Evolutionary conservation across 1,284 basidiomycete species (phyloP), one percentile per base, ranked within the genome.

Genomic region (Cryptococcus jaspeensis): DNA sequence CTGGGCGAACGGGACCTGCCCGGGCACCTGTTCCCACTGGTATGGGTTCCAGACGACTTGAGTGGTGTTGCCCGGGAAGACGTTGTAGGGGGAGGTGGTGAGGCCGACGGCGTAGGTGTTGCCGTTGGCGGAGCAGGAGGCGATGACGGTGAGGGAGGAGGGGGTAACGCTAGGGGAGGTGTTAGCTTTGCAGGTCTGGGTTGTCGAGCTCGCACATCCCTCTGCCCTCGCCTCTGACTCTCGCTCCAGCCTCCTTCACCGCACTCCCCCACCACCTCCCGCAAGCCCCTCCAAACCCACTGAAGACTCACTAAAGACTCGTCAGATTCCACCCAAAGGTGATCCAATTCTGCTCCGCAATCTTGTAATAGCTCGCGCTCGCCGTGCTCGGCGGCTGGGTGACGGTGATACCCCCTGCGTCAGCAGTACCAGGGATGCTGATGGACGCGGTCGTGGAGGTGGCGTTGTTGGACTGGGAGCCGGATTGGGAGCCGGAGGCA

Each of bases 301-400:
- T 32, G 36, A n/a, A 28, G 44, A 73, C 77, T 64, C 56, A 76
- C 77, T 85, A 79, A 23, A 94, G 79, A 60, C 81, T 81, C 20
- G 88, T 90, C 65, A 90, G 84, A 74, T 92, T 94, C 92, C 92
- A 96, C n/a, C 83, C 90, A 76, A 95, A 91, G 20, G 91, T 95
- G 71, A 95, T 83, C 56, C 81, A 81, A 68, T 90, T 83, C 46
- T 81, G 81, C 0, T 80, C 77, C 0, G 88, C 89, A 66, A 97
- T 89, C 82, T 96, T 95, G 82, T 87, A 95, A 79, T 84, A 97
- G 6, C 89, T 90, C 3, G 86, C 85, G 22, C 85, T 73, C 18
- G 78, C 85, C 11, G 87, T 87, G 62, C 85, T 82, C 0, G 90
- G 86, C 0, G 92, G 92, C 71, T 90, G 83, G 11, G 75, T 68